These are phyloP conservation scores for Hemisphaericaspora lyxosophila DNA, from an alignment of 1,139 yeast genomes.

Conservation along the genomic window DNA sequence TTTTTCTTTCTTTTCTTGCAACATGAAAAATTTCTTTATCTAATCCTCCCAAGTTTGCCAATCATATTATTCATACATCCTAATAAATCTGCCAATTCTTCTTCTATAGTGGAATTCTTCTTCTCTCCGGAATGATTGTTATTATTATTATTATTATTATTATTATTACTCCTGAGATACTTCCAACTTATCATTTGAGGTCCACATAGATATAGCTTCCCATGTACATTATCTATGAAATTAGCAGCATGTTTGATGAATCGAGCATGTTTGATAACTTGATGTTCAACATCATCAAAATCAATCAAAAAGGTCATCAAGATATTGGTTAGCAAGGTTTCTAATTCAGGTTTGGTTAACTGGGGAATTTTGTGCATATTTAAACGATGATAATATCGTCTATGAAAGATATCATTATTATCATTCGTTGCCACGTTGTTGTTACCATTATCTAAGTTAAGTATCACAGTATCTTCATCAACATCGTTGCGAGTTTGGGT, in stretches of 20 bases:
- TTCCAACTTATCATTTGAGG: conserved; percentile 15
- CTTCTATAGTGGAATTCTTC: too few species aligned
- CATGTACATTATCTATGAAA: conserved; percentile 33
- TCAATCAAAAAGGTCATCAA: conserved; percentile 32
- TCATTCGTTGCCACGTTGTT: too few species aligned
- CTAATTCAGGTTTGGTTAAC: conserved; percentile 25
- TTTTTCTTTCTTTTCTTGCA: too few species aligned
- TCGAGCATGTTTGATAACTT: conserved; percentile 26
- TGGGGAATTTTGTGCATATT: conserved; percentile 29
- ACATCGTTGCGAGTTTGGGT: too few species aligned
- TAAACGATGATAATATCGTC: conserved; percentile 29
- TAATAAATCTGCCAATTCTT: not conserved
- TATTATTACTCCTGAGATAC: conserved; percentile 12
- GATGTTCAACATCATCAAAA: conserved; percentile 22
- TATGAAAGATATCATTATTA: too few species aligned
- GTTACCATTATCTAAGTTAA: too few species aligned
- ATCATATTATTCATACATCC: conserved; percentile 25
- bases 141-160: conserved; percentile 13
- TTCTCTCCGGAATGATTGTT: conserved; percentile 14
- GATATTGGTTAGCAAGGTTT: conserved; percentile 31
- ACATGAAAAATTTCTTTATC: too few species aligned
- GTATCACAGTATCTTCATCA: too few species aligned
- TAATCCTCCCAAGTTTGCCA: not conserved
- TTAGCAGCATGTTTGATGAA: conserved; percentile 22
- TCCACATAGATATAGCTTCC: conserved; percentile 17